A percentile compares a stretch with the other conserved stretches of the same genome.
These are phyloP conservation scores for Suhomyces kilbournensis DNA, from an alignment of 805 yeast species.

Conservation along the genomic window DNA sequence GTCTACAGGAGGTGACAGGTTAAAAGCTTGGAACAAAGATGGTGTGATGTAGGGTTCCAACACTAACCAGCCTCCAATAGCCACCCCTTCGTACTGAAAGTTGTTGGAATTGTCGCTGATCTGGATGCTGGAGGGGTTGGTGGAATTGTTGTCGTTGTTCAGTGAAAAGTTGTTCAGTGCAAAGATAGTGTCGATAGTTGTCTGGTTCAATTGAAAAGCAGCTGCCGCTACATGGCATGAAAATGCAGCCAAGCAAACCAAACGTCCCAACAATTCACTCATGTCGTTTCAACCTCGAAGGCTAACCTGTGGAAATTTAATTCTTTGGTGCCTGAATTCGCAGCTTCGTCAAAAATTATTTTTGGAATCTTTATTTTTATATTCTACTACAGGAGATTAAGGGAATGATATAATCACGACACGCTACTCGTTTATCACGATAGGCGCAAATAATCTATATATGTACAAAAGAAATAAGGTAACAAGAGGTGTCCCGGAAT, in stretches of 20 bases:
- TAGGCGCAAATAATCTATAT: not conserved
- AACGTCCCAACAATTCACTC: not conserved
- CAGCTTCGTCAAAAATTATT: not conserved
- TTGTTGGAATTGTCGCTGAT: constrained; percentile 6
- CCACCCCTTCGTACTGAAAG: constrained; percentile 39
- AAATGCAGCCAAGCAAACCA: not conserved
- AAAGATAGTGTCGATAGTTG: not conserved
- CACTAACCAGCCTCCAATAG: constrained; percentile 71
- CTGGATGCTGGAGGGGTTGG: constrained; percentile 6
- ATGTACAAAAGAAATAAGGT: not conserved
- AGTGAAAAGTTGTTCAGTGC: not conserved
- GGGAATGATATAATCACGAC: not conserved
- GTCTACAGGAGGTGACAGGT: constrained; percentile 49
- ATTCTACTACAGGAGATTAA: not conserved
- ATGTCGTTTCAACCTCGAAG: not conserved
- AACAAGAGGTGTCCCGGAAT: not conserved
- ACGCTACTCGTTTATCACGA: not conserved
- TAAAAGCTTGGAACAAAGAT: constrained; percentile 47
- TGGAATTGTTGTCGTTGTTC: constrained; percentile 3
- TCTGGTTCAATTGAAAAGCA: not conserved
- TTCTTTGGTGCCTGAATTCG: not conserved
- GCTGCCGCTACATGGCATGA: not conserved
- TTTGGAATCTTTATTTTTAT: not conserved
- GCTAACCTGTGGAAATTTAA: not conserved
- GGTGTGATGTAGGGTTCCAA: constrained; percentile 73